Conservation (phyloP, 805 yeast species). For the Kuraishia piskuri region DNA sequence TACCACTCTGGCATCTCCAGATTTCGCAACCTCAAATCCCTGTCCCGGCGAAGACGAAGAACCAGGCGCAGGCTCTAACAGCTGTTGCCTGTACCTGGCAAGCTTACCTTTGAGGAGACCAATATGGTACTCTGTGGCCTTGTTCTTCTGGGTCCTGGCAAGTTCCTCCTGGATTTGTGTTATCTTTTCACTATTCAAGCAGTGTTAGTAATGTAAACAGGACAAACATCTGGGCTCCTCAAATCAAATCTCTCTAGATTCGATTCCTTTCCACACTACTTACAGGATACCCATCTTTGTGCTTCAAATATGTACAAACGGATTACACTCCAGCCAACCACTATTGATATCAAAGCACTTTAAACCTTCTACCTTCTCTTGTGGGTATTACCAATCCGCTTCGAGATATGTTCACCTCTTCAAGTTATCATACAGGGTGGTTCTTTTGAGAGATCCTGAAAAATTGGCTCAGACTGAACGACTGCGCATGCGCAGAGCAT, state of each 20-base stretch:
- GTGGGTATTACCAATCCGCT: too few relatives aligned
- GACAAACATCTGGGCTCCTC: neutral
- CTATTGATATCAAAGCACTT: too few relatives aligned
- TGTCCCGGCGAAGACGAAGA: slow-evolving; percentile 57
- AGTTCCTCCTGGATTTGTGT: slow-evolving; percentile 88
- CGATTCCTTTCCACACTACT: too few relatives aligned
- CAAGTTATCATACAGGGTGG: too few relatives aligned
- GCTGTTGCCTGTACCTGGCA: slow-evolving; percentile 85
- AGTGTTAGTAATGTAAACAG: neutral
- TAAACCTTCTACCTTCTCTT: too few relatives aligned
- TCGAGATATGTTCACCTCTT: too few relatives aligned
- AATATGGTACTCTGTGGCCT: slow-evolving; percentile 95
- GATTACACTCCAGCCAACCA: too few relatives aligned
- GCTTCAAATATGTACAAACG: too few relatives aligned
- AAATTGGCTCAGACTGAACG: too few relatives aligned
- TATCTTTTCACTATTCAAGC: slow-evolving; percentile 48
- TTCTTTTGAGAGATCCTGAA: too few relatives aligned
- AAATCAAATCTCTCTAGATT: too few relatives aligned
- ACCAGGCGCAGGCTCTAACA: slow-evolving; percentile 83
- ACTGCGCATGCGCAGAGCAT: too few relatives aligned
- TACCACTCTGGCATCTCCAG: slow-evolving; percentile 95
- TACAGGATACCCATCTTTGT: neutral
- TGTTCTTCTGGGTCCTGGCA: slow-evolving; percentile 92
- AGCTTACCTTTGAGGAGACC: slow-evolving; percentile 92
- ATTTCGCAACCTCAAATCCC: slow-evolving; percentile 90